Conservation (phyloP, 805 yeast genomes). For the Candida maesae region DNA sequence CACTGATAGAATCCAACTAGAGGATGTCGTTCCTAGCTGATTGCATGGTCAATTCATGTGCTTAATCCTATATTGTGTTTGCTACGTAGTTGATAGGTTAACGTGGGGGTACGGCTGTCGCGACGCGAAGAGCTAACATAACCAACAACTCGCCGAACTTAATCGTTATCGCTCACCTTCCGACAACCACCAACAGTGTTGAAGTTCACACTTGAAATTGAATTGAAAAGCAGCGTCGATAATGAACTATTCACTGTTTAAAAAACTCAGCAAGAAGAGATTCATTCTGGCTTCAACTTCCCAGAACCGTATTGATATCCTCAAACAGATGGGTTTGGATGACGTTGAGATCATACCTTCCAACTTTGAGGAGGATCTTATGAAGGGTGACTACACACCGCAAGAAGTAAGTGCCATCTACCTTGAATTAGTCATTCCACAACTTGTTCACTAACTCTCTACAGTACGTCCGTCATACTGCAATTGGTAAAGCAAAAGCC, state of each 20-base stretch:
- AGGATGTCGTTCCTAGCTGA: conserved; percentile 22
- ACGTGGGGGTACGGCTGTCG: too few species aligned
- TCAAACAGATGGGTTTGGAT: conserved; percentile 52
- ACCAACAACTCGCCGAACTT: too few species aligned
- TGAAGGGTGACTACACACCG: conserved; percentile 47
- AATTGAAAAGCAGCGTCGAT: too few species aligned
- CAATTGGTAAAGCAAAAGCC: conserved; percentile 60
- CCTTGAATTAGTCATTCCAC: background rate
- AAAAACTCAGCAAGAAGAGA: conserved; percentile 15
- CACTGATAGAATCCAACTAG: conserved; percentile 20
- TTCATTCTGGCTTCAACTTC: conserved; percentile 80
- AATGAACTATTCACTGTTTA: conserved; percentile 32
- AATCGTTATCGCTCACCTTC: too few species aligned
- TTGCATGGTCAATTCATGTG: background rate
- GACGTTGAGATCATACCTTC: conserved; percentile 52
- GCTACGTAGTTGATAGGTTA: too few species aligned
- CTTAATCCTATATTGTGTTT: too few species aligned
- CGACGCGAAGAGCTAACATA: too few species aligned
- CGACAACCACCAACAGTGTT: too few species aligned
- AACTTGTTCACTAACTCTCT: conserved; percentile 12
- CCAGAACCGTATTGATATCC: conserved; percentile 73
- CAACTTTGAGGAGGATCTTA: conserved; percentile 71
- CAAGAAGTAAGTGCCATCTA: conserved; percentile 32
- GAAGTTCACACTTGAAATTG: too few species aligned
- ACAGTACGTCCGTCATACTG: conserved; percentile 66